A percentile compares a stretch with the other conserved stretches of the same genome.
Evolutionary conservation across 108 stramenopile species (phyloP).

Genomic region (Chaetoceros muelleri): DNA sequence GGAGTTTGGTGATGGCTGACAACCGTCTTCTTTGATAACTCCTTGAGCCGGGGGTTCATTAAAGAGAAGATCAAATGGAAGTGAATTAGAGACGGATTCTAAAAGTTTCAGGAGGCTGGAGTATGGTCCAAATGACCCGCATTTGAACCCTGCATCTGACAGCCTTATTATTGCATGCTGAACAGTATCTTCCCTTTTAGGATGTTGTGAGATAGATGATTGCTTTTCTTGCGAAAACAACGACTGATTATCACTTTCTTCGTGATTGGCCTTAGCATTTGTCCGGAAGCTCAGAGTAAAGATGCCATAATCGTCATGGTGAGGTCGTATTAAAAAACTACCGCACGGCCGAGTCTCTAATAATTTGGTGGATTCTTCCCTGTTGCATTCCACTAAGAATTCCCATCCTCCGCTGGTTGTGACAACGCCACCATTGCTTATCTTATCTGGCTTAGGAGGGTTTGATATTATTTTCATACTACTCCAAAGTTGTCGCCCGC

Average conservation of each 20-base stretch:
- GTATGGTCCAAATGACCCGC: conserved; percentile 85
- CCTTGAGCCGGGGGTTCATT: conserved; percentile 66
- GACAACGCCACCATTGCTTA: conserved; percentile 1
- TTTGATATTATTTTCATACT: conserved; percentile 60
- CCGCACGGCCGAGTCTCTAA: conserved; percentile 51
- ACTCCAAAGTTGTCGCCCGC: conserved; percentile 61
- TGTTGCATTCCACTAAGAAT: conserved; percentile 74
- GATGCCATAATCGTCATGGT: conserved; percentile 69
- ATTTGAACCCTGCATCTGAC: conserved; percentile 77
- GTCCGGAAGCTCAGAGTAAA: conserved; percentile 85
- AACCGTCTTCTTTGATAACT: conserved; percentile 60
- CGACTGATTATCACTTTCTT: conserved; percentile 11
- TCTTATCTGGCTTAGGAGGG: conserved; percentile 9
- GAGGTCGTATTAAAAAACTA: conserved; percentile 78
- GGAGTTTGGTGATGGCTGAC: conserved; percentile 66
- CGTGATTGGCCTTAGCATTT: conserved; percentile 31
- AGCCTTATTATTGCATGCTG: conserved; percentile 84
- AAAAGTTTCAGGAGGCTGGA: conserved; percentile 62
- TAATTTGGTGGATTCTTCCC: conserved; percentile 75
- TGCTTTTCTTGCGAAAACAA: conserved; percentile 7
- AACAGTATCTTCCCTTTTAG: conserved; percentile 65
- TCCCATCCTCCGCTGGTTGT: conserved; percentile 82
- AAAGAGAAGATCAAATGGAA: conserved; percentile 74
- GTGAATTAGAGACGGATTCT: conserved; percentile 70
- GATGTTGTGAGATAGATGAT: conserved; percentile 14